Evolutionary conservation across 164 flowering plant species (phyloP), one percentile per base, ranked within the genome.

Genomic region (Macadamia tetraphylla): DNA sequence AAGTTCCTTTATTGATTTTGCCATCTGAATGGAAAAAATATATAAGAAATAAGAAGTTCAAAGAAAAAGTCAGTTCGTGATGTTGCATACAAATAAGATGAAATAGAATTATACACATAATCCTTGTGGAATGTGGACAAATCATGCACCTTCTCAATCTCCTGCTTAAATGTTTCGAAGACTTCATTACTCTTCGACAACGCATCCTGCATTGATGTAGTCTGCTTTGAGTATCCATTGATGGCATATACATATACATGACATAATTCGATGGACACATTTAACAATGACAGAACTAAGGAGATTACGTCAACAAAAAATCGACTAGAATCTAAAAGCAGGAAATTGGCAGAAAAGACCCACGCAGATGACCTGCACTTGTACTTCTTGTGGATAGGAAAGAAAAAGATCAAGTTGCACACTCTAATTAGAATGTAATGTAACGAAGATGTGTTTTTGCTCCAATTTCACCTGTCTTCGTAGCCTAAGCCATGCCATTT

Each of bases 151-250:
- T 91, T 94, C 78, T 91, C 94, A 75, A 90, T 91, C 79, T 94
- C 97, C 79, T 84, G 87, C 81, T 91, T 94, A 74, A 91, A 94
- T 60, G 98, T 86, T 78, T 88, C 97, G 75, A 94, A 94, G 17
- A 94, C 96, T 69, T 89, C 93, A 73, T 91, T 91, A 80, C 96
- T 94, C 82, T 91, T 91, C 67, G 80, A 18, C 77, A 91, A 74
- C 58, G 98, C 96, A 67, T 94, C 98, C 98, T 91, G 93, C 80
- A 76, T 67, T 70, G 65, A 72, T 32, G 75, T 35, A 62, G 35
- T 30, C 53, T 29, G 61, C 56, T 53, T 18, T 64, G 31, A 13
- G 62, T 40, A 59, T 12, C 10, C 10, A 29, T 29, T 59, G 62
- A 59, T 3, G 59, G 15, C 57, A 46, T 35, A 46, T 1, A 46